Conservation (phyloP, 2,329 filamentous ascomycete genomes). For the Microdochium paspali region DNA sequence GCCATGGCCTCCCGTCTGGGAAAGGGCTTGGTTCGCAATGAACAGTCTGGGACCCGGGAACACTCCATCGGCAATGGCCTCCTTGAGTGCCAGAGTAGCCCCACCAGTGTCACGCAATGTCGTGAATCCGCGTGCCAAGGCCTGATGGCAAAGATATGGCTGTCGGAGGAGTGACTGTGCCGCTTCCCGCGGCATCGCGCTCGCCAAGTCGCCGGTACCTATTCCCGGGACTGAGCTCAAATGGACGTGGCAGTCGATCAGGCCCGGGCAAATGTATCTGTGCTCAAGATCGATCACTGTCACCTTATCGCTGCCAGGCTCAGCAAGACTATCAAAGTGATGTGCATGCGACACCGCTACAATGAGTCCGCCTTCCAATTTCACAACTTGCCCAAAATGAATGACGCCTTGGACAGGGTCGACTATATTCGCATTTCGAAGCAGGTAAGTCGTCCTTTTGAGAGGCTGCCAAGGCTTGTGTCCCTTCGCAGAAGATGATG, state of each 20-base stretch:
- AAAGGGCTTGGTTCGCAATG: slow-evolving; percentile 42
- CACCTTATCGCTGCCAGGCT: slow-evolving; percentile 9
- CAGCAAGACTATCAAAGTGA: neutral
- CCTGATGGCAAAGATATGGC: slow-evolving; percentile 36
- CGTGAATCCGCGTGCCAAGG: slow-evolving; percentile 49
- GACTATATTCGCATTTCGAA: slow-evolving; percentile 33
- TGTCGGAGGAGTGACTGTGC: slow-evolving; percentile 31
- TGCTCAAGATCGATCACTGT: slow-evolving; percentile 28
- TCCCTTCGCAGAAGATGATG: slow-evolving; percentile 7
- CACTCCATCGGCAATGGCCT: slow-evolving; percentile 46
- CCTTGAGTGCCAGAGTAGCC: slow-evolving; percentile 41
- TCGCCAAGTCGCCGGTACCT: slow-evolving; percentile 20
- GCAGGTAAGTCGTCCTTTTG: slow-evolving; percentile 19
- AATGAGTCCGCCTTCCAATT: slow-evolving; percentile 24
- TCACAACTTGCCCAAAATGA: slow-evolving; percentile 17
- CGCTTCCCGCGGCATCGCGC: slow-evolving; percentile 22
- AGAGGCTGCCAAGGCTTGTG: slow-evolving; percentile 26
- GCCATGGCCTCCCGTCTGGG: slow-evolving; percentile 49
- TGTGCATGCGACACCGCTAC: slow-evolving; percentile 8
- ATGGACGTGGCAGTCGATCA: slow-evolving; percentile 43
- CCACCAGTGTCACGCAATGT: slow-evolving; percentile 49
- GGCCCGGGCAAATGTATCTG: slow-evolving; percentile 36
- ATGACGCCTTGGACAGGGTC: slow-evolving; percentile 25
- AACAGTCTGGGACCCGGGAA: slow-evolving; percentile 46
- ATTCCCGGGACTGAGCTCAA: slow-evolving; percentile 31